Conservation (phyloP, 176 grass and related monocot species). For the Leersia perrieri region DNA sequence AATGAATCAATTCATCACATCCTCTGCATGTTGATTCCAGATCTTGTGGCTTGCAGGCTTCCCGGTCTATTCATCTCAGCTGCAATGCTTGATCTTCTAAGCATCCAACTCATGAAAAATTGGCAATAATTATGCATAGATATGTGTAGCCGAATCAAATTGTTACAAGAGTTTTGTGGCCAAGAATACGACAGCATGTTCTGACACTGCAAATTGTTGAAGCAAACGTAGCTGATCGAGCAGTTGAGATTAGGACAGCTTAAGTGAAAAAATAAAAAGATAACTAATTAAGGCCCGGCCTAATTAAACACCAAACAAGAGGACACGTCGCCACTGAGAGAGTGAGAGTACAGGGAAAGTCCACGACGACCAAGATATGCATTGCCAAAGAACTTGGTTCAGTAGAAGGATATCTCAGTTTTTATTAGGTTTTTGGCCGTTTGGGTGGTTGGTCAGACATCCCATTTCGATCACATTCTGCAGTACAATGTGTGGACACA, state of each 20-base stretch:
- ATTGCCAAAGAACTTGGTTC: neutral
- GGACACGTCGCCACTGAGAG: neutral
- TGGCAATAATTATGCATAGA: neutral
- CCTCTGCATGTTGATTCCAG: neutral
- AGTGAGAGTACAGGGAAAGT: neutral
- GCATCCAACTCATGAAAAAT: neutral
- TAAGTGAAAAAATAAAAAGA: neutral
- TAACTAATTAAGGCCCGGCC: neutral
- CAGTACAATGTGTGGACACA: neutral
- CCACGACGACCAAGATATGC: neutral
- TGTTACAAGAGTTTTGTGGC: neutral
- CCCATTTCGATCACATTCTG: neutral
- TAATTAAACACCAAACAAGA: neutral
- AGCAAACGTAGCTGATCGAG: neutral
- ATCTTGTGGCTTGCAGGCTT: slow-evolving; percentile 16
- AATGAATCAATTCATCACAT: neutral
- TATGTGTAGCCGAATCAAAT: neutral
- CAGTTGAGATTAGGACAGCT: neutral
- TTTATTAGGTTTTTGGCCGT: neutral
- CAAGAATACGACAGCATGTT: neutral
- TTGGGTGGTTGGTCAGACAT: neutral
- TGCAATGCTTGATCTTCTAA: neutral
- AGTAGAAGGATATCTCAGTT: neutral
- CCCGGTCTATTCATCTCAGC: neutral
- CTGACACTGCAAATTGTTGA: neutral